Conservation (phyloP, 208 protist genomes). For the Acanthamoeba lenticulata region DNA sequence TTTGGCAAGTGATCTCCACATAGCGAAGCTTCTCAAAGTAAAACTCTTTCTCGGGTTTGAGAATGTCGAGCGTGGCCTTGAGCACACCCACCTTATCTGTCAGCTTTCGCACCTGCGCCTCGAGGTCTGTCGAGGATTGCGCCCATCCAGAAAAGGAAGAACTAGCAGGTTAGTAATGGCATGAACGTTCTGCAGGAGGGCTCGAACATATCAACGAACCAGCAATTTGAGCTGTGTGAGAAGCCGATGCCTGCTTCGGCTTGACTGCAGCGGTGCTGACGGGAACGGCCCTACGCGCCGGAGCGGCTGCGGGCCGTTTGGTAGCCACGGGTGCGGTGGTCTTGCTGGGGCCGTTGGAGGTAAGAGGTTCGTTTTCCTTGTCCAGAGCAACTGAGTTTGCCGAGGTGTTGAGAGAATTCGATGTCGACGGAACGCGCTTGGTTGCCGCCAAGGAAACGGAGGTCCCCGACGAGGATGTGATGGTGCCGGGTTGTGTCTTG, state of each 20-base stretch:
- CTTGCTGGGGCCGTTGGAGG: background rate
- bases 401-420: background rate
- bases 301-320: background rate
- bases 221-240: background rate
- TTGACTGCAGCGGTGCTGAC: background rate
- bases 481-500: background rate
- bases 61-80: constrained; percentile 70
- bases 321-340: background rate
- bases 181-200: background rate
- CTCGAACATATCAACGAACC: background rate
- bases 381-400: background rate
- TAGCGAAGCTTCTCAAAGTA: constrained; percentile 87
- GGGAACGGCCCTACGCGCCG: background rate
- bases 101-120: constrained; percentile 36
- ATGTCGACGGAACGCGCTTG: background rate
- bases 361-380: background rate
- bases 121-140: constrained; percentile 4
- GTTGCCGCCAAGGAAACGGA: background rate
- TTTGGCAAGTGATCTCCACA: constrained; percentile 79
- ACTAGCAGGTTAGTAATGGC: background rate
- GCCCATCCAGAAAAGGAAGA: background rate
- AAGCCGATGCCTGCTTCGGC: background rate
- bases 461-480: background rate
- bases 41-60: constrained; percentile 88
- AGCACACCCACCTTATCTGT: constrained; percentile 72